Base-by-base conservation (phyloP, 2,329 filamentous ascomycete species). In the Ophiostoma pallidulum region DNA sequence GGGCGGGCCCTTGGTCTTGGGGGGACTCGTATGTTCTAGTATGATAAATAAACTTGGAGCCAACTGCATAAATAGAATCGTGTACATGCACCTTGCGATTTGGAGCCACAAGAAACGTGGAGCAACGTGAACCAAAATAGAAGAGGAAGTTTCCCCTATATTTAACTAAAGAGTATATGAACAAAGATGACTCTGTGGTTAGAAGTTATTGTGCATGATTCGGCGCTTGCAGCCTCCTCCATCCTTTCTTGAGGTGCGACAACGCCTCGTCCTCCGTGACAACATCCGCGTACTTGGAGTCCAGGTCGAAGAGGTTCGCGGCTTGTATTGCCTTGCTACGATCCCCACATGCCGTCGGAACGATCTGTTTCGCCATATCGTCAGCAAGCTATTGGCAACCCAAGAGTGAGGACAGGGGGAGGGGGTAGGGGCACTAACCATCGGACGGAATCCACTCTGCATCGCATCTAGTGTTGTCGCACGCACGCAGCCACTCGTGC, bases 401-500 rank as follows among this genome's bases (percentile, higher is more conserved):
- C 5, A 13, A 16, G n/a, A 33, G 14, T 6, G 14, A 33, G n/a
- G n/a, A 13, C 6, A 33, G 31, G 31, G 9, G 16, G 4, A 26
- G 20, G 22, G 8, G 20, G 33, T n/a, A 33, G 16, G 13, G 5
- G 24, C 24, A 48, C 46, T 4, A 48, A 69, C 67, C 67, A 72
- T 72, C 10, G 69, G 68, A 38, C 68, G 59, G 45, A 66, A 70
- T 1, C 68, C 68, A 48, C 63, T 50, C 50, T 68, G 66, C 65
- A 72, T 68, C 4, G 67, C 63, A 48, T 72, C 69, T 44, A 72
- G 54, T 6, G 67, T 65, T 16, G 60, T 66, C 1, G 68, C 68
- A 43, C 70, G 60, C 45, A 72, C 69, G 53, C 69, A 71, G 1
- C 69, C 69, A 50, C 63, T 66, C n/a, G 68, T 72, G 56, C 67